Conservation (phyloP, 768 basidiomycete genomes). For the Lentinus brumalis region DNA sequence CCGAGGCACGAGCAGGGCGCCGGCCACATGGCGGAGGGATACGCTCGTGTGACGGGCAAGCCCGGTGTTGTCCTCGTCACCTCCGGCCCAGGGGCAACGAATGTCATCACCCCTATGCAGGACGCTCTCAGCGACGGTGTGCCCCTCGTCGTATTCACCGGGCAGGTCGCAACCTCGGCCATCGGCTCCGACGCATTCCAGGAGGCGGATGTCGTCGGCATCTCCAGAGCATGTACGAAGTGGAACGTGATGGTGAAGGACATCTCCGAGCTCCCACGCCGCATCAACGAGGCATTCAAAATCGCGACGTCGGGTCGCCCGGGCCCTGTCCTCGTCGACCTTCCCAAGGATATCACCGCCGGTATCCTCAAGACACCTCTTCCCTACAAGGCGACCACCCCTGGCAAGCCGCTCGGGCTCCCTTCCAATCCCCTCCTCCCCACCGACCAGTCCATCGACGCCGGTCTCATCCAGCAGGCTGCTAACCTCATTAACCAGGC, state of each 20-base stretch:
- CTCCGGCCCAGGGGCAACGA: conserved; percentile 96
- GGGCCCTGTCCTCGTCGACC: conserved; percentile 95
- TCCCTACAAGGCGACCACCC: conserved; percentile 83
- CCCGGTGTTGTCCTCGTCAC: conserved; percentile 98
- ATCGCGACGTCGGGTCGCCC: conserved; percentile 97
- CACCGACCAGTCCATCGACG: conserved; percentile 58
- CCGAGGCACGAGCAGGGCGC: conserved; percentile 98
- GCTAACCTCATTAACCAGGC: conserved; percentile 92
- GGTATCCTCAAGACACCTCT: conserved; percentile 84
- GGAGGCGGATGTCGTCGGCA: conserved; percentile 96
- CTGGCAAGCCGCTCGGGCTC: conserved; percentile 72
- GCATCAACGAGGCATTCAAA: conserved; percentile 99
- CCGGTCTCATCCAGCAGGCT: conserved; percentile 73
- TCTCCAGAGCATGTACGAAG: conserved; percentile 96
- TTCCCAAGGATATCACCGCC: conserved; percentile 99
- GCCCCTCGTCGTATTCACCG: conserved; percentile 92
- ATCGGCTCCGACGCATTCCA: conserved; percentile 99
- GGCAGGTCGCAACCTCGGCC: conserved; percentile 98
- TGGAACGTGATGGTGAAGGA: conserved; percentile 99
- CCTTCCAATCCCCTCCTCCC: conserved; percentile 73
- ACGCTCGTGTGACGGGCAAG: conserved; percentile 95
- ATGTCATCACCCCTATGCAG: conserved; percentile 97
- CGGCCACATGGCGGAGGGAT: conserved; percentile 99
- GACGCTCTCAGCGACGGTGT: conserved; percentile 94
- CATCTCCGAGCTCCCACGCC: conserved; percentile 87